phyloP scores from a whole-genome alignment of 108 stramenopile species.

The Cyclotella sp. region DNA sequence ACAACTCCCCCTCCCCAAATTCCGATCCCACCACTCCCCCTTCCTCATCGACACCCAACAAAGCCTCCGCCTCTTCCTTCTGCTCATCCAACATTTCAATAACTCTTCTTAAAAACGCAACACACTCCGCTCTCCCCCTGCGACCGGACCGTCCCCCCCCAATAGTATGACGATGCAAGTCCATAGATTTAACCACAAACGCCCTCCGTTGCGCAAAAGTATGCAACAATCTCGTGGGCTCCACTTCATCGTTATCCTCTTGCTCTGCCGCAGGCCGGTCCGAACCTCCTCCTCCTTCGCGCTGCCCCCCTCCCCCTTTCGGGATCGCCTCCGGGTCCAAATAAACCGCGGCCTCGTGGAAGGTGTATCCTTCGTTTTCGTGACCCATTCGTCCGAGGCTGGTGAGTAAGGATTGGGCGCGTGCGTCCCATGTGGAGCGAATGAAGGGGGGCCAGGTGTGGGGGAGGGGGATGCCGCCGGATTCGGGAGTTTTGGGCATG shows the following conservation, averaged over 20 bases:
- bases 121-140: conserved; percentile 46
- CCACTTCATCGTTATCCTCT: background rate
- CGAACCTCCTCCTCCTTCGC: too few relatives aligned
- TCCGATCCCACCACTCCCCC: background rate
- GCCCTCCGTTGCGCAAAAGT: conserved; percentile 41
- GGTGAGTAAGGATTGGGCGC: conserved; percentile 36
- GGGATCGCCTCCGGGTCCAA: background rate
- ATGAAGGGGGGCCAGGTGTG: conserved; percentile 49
- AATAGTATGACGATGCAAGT: conserved; percentile 42
- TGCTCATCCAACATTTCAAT: conserved; percentile 49
- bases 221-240: conserved; percentile 31
- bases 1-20: conserved; percentile 16
- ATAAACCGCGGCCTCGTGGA: background rate
- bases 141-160: conserved; percentile 48
- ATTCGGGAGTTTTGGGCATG: conserved; percentile 49
- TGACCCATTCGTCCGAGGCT: conserved; percentile 43
- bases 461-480: conserved; percentile 55
- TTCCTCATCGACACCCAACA: background rate
- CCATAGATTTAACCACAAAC: conserved; percentile 43
- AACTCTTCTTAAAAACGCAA: conserved; percentile 41
- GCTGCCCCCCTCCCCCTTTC: too few relatives aligned
- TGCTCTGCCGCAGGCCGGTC: background rate
- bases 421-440: conserved; percentile 48
- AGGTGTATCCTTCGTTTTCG: conserved; percentile 37
- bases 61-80: conserved; percentile 35